Evolutionary conservation across 1,139 yeast genomes (phyloP), one percentile per base, ranked within the genome.

Genomic region (Eremothecium cymbalariae): DNA sequence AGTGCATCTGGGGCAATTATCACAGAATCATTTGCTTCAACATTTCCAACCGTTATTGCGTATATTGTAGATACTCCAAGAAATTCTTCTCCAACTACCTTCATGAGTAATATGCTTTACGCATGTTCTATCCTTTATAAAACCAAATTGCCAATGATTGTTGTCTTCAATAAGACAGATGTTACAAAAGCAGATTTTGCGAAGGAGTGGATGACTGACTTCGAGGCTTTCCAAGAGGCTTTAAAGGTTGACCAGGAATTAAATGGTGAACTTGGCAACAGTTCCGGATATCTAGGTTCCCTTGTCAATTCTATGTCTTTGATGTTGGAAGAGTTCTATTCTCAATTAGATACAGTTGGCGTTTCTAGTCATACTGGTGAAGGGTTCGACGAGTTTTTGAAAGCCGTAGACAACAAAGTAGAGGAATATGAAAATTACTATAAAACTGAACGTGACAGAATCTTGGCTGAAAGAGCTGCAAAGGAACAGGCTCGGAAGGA

Each of bases 31-130:
- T 82, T 93, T 63, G 98, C 98, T 1, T 83, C 95, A 2, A 75
- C 94, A 2, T 85, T 85, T 58, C 99, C 99, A 4, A 90, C 98
- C 0, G 85, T 90, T 24, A 74, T 93, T 45, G 97, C 97, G 0
- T 93, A 93, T 57, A 78, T 93, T 40, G 94, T 93, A 16, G 99
- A 93, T 55, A 90, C 98, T 0, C 98, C 98, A 31, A 71, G 98
- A 57, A 82, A 88, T 41, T 66, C 94, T 2, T 79, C 93, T 2
- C 98, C 98, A 26, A 82, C 96, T 0, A 93, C 99, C 1, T 93
- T 90, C 58, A 93, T 93, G 75, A 86, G 97, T 32, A 90, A 90
- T 59, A 93, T 93, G 99, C 70, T 93, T 30, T 93, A 93, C 53
- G 98, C 99, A 0, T 90, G 98, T 62, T 88, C 97, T 2, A 90